Evolutionary conservation across 805 yeast species (phyloP).

Genomic region (Yamadazyma phyllophila): DNA sequence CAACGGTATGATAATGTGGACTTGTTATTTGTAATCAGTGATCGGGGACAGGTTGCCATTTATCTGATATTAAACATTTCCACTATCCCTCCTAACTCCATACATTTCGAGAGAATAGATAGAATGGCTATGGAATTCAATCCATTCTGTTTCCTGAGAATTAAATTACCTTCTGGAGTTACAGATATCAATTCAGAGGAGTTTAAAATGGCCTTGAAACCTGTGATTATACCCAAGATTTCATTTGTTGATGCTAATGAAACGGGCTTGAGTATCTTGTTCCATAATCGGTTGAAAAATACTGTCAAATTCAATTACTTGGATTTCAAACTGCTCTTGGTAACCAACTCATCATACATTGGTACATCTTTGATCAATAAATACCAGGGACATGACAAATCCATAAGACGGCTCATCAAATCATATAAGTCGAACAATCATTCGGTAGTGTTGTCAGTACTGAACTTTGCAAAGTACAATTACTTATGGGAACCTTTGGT

Average conservation of each 20-base stretch:
- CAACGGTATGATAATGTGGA: conserved; percentile 18
- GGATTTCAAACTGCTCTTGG: conserved; percentile 11
- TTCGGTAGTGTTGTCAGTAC: conserved; percentile 34
- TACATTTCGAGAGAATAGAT: conserved; percentile 39
- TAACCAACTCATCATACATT: conserved; percentile 4
- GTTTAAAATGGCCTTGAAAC: conserved; percentile 12
- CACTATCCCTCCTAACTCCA: conserved; percentile 53
- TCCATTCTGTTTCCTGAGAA: conserved; percentile 10
- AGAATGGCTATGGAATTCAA: conserved; percentile 11
- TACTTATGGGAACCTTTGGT: conserved; percentile 43
- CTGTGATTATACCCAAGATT: conserved; percentile 17
- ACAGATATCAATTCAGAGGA: conserved; percentile 3
- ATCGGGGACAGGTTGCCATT: conserved; percentile 39
- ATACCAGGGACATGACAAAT: conserved; percentile 83
- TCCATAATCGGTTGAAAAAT: conserved; percentile 38
- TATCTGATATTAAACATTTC: conserved; percentile 52
- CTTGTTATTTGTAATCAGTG: conserved; percentile 41
- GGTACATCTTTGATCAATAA: conserved; percentile 37
- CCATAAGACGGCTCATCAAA: conserved; percentile 64
- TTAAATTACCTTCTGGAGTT: not conserved
- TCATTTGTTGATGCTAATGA: conserved; percentile 12
- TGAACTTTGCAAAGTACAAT: conserved; percentile 37
- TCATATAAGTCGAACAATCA: conserved; percentile 40
- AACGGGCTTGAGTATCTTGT: conserved; percentile 19
- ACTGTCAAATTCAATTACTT: conserved; percentile 29